phyloP scores from a whole-genome alignment of 257 asterid species.

The Avicennia marina region DNA sequence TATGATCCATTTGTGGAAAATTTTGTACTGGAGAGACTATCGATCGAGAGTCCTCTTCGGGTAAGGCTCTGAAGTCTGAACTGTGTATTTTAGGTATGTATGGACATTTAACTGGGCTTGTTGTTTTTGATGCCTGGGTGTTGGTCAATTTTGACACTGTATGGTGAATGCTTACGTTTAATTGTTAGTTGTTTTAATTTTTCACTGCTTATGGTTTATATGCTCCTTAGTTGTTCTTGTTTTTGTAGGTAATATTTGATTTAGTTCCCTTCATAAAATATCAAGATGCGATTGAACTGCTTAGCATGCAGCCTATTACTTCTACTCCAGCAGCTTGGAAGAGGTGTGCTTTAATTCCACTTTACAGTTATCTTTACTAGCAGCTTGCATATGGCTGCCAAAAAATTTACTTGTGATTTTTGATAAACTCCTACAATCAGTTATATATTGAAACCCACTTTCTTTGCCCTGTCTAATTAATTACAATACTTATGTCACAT shows the following conservation, averaged over 20 bases:
- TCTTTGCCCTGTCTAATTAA: too few species aligned
- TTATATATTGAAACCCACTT: too few species aligned
- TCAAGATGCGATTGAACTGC: slow-evolving; percentile 89
- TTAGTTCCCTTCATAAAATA: slow-evolving; percentile 86
- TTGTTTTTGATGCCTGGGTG: slow-evolving; percentile 15
- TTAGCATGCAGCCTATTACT: slow-evolving; percentile 96
- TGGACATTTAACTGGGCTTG: slow-evolving; percentile 18
- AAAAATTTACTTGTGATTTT: not conserved
- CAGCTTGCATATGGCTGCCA: not conserved
- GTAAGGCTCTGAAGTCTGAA: slow-evolving; percentile 39
- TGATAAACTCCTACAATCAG: too few species aligned
- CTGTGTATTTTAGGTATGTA: not conserved
- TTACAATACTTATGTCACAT: too few species aligned
- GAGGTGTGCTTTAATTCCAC: slow-evolving; percentile 47
- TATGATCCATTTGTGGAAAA: slow-evolving; percentile 95
- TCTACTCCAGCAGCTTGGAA: slow-evolving; percentile 93
- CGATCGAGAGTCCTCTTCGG: slow-evolving; percentile 94
- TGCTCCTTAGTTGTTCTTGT: slow-evolving; percentile 3
- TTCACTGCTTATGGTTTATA: slow-evolving; percentile 13
- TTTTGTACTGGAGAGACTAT: slow-evolving; percentile 88
- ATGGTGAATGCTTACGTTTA: slow-evolving; percentile 8
- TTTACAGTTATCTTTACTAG: not conserved
- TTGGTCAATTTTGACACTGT: slow-evolving; percentile 16
- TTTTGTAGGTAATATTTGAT: slow-evolving; percentile 76
- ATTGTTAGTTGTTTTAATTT: slow-evolving; percentile 9